Base-by-base conservation (phyloP, 192 early-diverging fungal species). In the Chytriomyces sp. region DNA sequence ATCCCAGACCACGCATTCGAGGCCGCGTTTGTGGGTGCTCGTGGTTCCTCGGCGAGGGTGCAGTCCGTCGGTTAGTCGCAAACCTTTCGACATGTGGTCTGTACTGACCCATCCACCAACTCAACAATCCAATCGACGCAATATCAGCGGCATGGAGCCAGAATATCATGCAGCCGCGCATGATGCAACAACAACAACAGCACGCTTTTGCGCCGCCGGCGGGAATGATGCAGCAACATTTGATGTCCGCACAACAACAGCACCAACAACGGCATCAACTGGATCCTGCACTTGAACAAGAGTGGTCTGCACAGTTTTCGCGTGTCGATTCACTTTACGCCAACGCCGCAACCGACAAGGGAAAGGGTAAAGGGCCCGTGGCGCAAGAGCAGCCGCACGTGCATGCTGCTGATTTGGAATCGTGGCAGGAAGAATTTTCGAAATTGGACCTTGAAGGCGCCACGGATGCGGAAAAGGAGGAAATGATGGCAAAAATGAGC, bases 351-450 rank as follows among this genome's bases (percentile, higher is more conserved):
- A n/a, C n/a, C 32, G 59, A 10, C 10, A 61, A 61, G 33, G 59
- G 59, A 10, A 53, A 68, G 25, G 52, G 26, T 14, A 32, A 25
- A 32, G 56, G 14, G 5, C 56, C 56, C 56, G 34, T 26, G 2
- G 17, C n/a, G 6, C 34, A 7, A 33, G 6, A 12, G 63, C 39
- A 19, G n/a, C 19, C 40, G 41, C 38, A 63, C 38, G 70, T 63
- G 10, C n/a, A n/a, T n/a, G 41, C 55, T 38, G 70, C 40, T 7
- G 59, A 59, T n/a, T 31, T 72, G 37, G 59, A 59, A 14, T 59
- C 70, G 5, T 64, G 68, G 41, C n/a, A 64, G 39, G 37, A 52
- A 12, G 78, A 52, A 0, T 82, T 77, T 70, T 40, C 63, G 38
- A 60, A 59, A 10, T 12, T 58, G 36, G 57, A 58, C 8, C 17